Evolutionary conservation across 306 rosid genomes (phyloP), one percentile per base, ranked within the genome.

Genomic region (Astragalus glycyphyllos): DNA sequence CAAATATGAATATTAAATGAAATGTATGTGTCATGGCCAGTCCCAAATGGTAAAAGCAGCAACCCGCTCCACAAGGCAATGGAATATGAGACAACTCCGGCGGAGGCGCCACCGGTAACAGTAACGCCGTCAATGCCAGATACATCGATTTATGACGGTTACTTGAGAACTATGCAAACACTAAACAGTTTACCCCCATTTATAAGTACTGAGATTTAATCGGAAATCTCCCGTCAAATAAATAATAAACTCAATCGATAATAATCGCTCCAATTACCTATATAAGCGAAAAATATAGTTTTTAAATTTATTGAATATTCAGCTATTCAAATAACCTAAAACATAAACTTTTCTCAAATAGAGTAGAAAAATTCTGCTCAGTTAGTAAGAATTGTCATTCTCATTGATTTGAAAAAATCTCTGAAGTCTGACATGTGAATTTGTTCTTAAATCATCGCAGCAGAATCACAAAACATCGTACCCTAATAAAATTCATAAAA

Each of bases 401-500:
- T 86, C 97, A 90, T 77, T 58, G 97, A 88, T 59, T 75, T 23
- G 23, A 20, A 0, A 77, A 63, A 83, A 82, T 77, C 96, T 85
- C 90, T 59, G 96, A 91, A 88, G 97, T 91, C 97, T 91, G 97
- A 86, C 97, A 91, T 88, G 96, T 75, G 96, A 80, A 73, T 78
- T 83, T 0, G 73, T 83, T 79, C 89, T 63, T 41, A 77, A 44
- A 4, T 85, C 97, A 63, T 88, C 96, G 83, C 16, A 0, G 89
- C 96, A 75, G 76, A 76, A 12, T 0, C 0, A 1, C 0, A 53
- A 0, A 51, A 5, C 0, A 14, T 4, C 0, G 0, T 5, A 14
- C 0, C 3, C 1, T 0, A 0, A 14, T 3, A 58, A 0, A 8
- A 10, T 20, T 20, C 23, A 20, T n/a, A n/a, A n/a, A n/a, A n/a